Base-by-base conservation (phyloP, 305 asterid species). In the Fraxinus baroniana region DNA sequence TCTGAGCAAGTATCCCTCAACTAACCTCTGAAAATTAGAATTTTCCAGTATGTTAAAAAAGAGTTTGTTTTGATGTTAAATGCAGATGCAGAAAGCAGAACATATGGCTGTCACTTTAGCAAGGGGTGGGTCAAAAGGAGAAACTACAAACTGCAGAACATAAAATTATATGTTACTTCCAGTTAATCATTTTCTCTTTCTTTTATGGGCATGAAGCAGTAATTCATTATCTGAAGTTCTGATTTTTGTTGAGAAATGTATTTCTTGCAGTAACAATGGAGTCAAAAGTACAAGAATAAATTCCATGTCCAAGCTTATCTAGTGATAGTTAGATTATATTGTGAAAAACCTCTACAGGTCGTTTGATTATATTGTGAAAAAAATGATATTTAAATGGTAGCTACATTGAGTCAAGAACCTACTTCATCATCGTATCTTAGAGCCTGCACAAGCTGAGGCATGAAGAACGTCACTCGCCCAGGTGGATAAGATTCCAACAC, bases 401-500 rank as follows among this genome's bases (percentile, higher is more conserved):
- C 52, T 32, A 78, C 70, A 80, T 55, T 71, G 84, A 84, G 78
- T 66, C 77, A 84, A 85, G 85, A 86, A 88, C 91, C 79, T 84
- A 97, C 99, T 95, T 88, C 98, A 3, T 97, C 98, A 87, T 97
- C 99, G 86, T 91, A 92, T 95, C 99, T 90, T 84, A 97, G 88
- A 62, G 99, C 93, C 88, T 97, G 99, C 85, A 97, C 97, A 90
- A 97, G 87, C 90, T 97, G 99, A 85, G 99, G 98, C 99, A 97
- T 97, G 93, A 97, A 97, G 89, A 97, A 97, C 79, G 98, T 97
- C 86, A 97, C 99, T 78, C 92, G 80, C 80, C 88, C 97, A 44
- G 99, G 99, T 35, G 99, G 99, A 89, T 97, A 97, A 82, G 98
- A 91, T 85, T 97, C 99, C 96, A 97, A 86, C 87, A 97, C 99